phyloP scores from a whole-genome alignment of 2,329 filamentous ascomycete species.

The Drechslerella coelobrocha region DNA sequence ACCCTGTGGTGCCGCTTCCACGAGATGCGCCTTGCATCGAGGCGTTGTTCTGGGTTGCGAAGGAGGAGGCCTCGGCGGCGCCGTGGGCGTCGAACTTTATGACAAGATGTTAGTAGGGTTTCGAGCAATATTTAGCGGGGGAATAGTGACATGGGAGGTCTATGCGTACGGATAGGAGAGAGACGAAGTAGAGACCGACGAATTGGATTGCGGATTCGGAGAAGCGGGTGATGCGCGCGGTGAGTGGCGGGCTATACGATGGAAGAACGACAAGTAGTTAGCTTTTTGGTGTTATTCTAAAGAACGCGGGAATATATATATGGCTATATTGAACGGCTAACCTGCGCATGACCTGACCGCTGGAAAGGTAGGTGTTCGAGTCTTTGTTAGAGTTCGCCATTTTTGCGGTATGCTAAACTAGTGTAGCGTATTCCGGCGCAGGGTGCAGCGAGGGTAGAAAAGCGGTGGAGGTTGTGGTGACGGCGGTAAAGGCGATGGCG shows the following conservation, averaged over 20 bases:
- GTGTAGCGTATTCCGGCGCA: no score
- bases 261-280: slow-evolving; percentile 5
- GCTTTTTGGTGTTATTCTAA: neutral
- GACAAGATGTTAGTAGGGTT: slow-evolving; percentile 5
- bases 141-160: neutral
- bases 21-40: slow-evolving; percentile 21
- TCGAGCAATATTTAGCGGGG: neutral
- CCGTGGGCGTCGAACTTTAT: slow-evolving; percentile 43
- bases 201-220: slow-evolving; percentile 46
- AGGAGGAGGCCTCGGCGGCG: slow-evolving; percentile 39
- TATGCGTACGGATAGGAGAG: slow-evolving; percentile 44
- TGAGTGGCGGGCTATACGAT: slow-evolving; percentile 34
- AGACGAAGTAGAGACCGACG: slow-evolving; percentile 40
- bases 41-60: slow-evolving; percentile 46
- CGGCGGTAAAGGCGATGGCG: slow-evolving; percentile 6
- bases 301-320: neutral
- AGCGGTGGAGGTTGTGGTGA: neutral
- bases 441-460: no score
- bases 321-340: no score
- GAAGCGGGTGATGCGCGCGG: slow-evolving; percentile 37
- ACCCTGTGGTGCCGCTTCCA: slow-evolving; percentile 13
- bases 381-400: slow-evolving; percentile 20
- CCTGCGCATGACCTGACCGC: slow-evolving; percentile 36
- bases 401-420: no score
- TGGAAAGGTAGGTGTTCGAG: slow-evolving; percentile 21